Evolutionary conservation across 1,284 basidiomycete species (phyloP), one percentile per base, ranked within the genome.

Genomic region (Ustilago vetiveriae): DNA sequence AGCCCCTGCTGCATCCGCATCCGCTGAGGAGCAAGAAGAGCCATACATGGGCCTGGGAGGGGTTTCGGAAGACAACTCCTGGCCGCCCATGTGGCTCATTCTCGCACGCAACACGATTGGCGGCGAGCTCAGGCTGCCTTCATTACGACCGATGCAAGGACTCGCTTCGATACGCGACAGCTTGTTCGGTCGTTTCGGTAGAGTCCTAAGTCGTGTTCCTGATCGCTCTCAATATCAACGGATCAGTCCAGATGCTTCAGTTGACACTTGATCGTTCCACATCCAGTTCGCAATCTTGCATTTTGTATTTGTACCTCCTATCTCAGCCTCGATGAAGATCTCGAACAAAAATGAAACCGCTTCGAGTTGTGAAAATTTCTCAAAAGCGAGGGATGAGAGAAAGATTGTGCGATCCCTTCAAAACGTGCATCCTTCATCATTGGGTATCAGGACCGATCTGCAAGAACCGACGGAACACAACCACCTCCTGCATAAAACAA

Each of bases 321-420:
- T n/a, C n/a, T n/a, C n/a, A n/a, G n/a, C n/a, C n/a, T n/a, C n/a
- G n/a, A n/a, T n/a, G n/a, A n/a, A n/a, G n/a, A n/a, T n/a, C n/a
- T n/a, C n/a, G n/a, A n/a, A n/a, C n/a, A n/a, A n/a, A n/a, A n/a
- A n/a, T n/a, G n/a, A n/a, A n/a, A n/a, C n/a, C n/a, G n/a, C n/a
- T n/a, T 29, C 32, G 6, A 35, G 11, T 16, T 35, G 33, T 37
- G n/a, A 37, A 21, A 37, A 21, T 21, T 9, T 16, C 6, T 16
- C 6, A n/a, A 37, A 8, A 4, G 17, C 17, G 13, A 26, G 23
- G 7, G 22, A 29, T 6, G 23, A 26, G 37, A 10, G 19, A 16
- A 29, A 7, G 21, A 30, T 62, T 76, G 75, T 74, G 58, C 37
- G 65, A 63, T 55, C 48, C 66, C 72, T 76, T 76, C 72, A 76